Percentiles rank a stretch among this genome's conserved stretches.
These are phyloP conservation scores for Leptographium galeiforme DNA, from an alignment of 2,329 filamentous ascomycete genomes.

Conservation along the genomic window DNA sequence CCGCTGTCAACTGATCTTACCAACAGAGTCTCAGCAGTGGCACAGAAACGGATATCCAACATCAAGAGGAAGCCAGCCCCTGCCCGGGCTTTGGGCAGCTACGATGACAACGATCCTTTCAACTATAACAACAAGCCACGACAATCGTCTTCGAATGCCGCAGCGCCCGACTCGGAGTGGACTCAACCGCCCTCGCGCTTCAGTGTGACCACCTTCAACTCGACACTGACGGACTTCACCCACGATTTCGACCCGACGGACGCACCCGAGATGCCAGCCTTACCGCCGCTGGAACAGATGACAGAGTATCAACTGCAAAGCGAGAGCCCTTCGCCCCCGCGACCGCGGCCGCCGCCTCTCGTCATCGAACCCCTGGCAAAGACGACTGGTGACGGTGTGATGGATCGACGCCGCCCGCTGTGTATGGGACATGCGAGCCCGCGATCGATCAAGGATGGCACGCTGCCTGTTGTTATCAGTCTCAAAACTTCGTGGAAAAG, in stretches of 20 bases:
- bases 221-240: conserved; percentile 29
- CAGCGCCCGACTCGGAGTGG: conserved; percentile 20
- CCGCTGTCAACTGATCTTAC: conserved; percentile 20
- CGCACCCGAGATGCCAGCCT: conserved; percentile 8
- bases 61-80: conserved; percentile 9
- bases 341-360: neutral
- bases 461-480: conserved; percentile 20
- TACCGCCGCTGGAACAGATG: neutral
- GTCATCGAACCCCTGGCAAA: neutral
- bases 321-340: neutral
- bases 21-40: neutral
- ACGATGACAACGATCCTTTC: conserved; percentile 11
- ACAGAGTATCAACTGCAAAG: neutral
- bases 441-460: conserved; percentile 3
- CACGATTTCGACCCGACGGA: conserved; percentile 6
- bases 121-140: conserved; percentile 11
- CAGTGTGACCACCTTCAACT: conserved; percentile 49
- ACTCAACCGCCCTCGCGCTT: conserved; percentile 46
- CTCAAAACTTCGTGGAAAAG: conserved; percentile 20
- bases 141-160: conserved; percentile 7
- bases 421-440: conserved; percentile 13
- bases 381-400: conserved; percentile 17
- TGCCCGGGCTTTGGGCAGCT: conserved; percentile 6
- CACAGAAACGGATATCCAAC: neutral
- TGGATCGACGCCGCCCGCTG: conserved; percentile 25